These are phyloP conservation scores for Ceratocystis harringtonii DNA, from an alignment of 2,329 filamentous ascomycete genomes.

Conservation along the genomic window DNA sequence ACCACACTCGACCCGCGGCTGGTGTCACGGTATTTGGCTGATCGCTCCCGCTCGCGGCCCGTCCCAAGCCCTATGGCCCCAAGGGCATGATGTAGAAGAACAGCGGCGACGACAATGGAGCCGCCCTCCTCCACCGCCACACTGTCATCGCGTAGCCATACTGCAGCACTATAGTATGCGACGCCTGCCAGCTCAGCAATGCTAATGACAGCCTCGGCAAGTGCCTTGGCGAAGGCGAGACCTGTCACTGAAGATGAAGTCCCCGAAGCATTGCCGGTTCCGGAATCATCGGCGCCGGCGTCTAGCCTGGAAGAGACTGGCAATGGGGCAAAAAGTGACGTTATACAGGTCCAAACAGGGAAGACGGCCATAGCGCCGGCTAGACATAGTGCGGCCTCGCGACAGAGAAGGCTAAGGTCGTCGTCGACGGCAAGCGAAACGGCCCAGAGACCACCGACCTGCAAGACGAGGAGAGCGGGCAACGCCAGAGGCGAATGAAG, in stretches of 20 bases:
- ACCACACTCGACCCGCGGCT: background rate
- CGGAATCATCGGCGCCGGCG: background rate
- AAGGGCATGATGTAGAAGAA: constrained; percentile 12
- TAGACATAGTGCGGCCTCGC: constrained; percentile 12
- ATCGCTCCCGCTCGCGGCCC: background rate
- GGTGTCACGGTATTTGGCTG: background rate
- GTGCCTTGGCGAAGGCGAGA: background rate
- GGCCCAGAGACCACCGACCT: constrained; percentile 12
- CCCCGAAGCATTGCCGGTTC: background rate
- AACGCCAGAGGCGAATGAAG: constrained; percentile 15
- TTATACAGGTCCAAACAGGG: constrained; percentile 15
- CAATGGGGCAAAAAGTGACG: background rate
- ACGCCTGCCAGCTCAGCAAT: constrained; percentile 13
- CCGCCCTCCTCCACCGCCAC: constrained; percentile 14
- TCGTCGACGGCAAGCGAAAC: constrained; percentile 6
- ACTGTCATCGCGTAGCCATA: constrained; percentile 15
- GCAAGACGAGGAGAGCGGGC: constrained; percentile 7
- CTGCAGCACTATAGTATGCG: constrained; percentile 10
- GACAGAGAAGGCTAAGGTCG: constrained; percentile 11
- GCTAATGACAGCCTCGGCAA: constrained; percentile 7
- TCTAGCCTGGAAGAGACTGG: too few relatives aligned
- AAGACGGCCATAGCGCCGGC: constrained; percentile 13
- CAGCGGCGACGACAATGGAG: constrained; percentile 7
- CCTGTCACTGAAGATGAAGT: background rate
- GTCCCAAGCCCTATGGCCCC: background rate